Evolutionary conservation across 169 alveolate species (phyloP).

Genomic region (Babesia caballi): DNA sequence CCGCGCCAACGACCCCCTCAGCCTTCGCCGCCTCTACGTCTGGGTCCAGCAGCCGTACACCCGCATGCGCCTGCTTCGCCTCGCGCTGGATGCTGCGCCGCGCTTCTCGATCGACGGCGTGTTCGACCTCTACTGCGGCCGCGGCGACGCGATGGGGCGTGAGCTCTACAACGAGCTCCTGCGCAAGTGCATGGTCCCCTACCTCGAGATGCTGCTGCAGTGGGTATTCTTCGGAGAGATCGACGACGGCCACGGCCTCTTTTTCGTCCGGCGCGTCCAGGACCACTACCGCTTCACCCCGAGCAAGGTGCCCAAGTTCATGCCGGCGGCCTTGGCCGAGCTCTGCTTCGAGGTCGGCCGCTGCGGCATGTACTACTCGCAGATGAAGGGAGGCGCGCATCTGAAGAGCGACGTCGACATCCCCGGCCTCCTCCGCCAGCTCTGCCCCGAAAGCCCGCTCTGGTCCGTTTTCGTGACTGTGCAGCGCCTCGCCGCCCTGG

Average conservation of each 20-base stretch:
- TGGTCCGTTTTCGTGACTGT: conserved; percentile 26
- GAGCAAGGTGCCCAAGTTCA: conserved; percentile 16
- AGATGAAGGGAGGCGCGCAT: neutral
- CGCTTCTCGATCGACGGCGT: neutral
- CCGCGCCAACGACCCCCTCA: conserved; percentile 10
- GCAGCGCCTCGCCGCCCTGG: neutral
- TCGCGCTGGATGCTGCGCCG: neutral
- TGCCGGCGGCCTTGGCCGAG: neutral
- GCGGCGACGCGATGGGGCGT: conserved; percentile 40
- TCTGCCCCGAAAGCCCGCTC: conserved; percentile 9
- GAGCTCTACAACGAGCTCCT: conserved; percentile 29
- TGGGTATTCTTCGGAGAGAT: conserved; percentile 55
- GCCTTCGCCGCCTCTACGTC: conserved; percentile 12
- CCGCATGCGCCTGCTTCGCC: conserved; percentile 16
- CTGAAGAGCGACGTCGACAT: conserved; percentile 6
- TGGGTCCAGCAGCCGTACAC: conserved; percentile 43
- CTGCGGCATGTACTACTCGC: conserved; percentile 17
- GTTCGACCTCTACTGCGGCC: conserved; percentile 10
- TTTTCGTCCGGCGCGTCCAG: conserved; percentile 26
- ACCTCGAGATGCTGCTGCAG: conserved; percentile 23
- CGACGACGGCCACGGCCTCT: neutral
- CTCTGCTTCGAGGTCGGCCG: conserved; percentile 20
- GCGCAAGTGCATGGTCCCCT: conserved; percentile 35
- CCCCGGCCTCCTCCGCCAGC: neutral
- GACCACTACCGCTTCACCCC: conserved; percentile 5